These are phyloP conservation scores for Candida tallmaniae DNA, from an alignment of 805 yeast genomes.

Conservation along the genomic window DNA sequence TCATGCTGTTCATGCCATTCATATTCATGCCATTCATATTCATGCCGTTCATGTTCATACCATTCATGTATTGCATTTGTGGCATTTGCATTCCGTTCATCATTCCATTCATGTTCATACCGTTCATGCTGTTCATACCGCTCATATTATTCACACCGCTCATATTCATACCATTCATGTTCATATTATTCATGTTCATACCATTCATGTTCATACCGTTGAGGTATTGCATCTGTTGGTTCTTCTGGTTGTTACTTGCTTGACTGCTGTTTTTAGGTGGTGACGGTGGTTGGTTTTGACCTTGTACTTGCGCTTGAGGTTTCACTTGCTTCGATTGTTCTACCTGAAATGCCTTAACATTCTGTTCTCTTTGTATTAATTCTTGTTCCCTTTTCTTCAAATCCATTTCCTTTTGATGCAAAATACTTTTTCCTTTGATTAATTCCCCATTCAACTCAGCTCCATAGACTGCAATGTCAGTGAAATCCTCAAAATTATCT, in stretches of 20 bases:
- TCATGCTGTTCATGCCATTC: slow-evolving; percentile 10
- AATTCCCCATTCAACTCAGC: slow-evolving; percentile 28
- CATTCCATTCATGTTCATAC: slow-evolving; percentile 8
- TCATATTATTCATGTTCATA: background rate
- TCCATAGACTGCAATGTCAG: slow-evolving; percentile 35
- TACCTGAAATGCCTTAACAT: slow-evolving; percentile 1
- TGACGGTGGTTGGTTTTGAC: background rate
- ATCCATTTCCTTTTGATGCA: slow-evolving; percentile 20
- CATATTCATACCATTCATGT: slow-evolving; percentile 1
- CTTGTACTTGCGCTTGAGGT: slow-evolving; percentile 7
- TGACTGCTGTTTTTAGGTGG: background rate
- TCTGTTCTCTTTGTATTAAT: slow-evolving; percentile 14
- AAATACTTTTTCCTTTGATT: slow-evolving; percentile 9
- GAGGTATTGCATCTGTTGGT: background rate
- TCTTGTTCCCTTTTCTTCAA: slow-evolving; percentile 25
- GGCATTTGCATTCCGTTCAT: slow-evolving; percentile 4
- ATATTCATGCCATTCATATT: slow-evolving; percentile 7
- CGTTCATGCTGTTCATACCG: slow-evolving; percentile 2
- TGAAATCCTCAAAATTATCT: slow-evolving; percentile 30
- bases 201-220: slow-evolving; percentile 3
- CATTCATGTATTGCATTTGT: slow-evolving; percentile 5
- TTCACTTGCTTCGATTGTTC: slow-evolving; percentile 6
- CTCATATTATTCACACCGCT: too few relatives aligned
- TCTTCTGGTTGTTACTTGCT: background rate
- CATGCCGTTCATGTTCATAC: slow-evolving; percentile 4